phyloP scores from a whole-genome alignment of 345 rosid genomes.

The Theobroma cacao region DNA sequence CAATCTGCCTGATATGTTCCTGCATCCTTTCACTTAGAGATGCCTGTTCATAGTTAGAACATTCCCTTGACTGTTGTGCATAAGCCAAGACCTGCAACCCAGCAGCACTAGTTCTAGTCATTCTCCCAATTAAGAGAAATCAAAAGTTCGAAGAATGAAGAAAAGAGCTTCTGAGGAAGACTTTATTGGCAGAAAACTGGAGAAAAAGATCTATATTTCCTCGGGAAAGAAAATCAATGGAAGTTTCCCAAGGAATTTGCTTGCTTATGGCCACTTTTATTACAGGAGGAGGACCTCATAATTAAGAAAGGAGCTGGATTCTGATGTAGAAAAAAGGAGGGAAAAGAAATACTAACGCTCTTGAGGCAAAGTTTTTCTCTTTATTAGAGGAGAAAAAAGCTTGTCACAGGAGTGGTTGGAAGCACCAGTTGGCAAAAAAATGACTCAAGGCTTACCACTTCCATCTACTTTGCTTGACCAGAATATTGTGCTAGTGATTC shows the following conservation, averaged over 20 bases:
- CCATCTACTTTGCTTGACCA: neutral
- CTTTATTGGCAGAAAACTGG: neutral
- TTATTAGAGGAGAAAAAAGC: neutral
- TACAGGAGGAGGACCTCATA: neutral
- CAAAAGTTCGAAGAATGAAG: neutral
- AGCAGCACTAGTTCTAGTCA: neutral
- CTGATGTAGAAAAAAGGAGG: neutral
- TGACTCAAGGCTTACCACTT: neutral
- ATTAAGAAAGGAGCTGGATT: neutral
- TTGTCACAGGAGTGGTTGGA: neutral
- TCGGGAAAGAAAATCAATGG: neutral
- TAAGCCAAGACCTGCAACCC: constrained; percentile 59
- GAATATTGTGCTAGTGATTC: neutral
- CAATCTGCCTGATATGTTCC: constrained; percentile 63
- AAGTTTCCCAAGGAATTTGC: neutral
- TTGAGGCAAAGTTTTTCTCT: neutral
- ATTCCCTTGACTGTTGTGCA: constrained; percentile 83
- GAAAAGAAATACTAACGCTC: neutral
- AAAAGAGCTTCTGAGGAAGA: neutral
- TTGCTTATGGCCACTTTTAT: neutral
- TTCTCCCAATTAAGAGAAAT: neutral
- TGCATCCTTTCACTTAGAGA: constrained; percentile 77
- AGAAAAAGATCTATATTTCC: neutral
- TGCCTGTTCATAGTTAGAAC: constrained; percentile 73
- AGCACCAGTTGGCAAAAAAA: neutral